Percentiles rank a stretch among this genome's conserved stretches.
Conservation (phyloP, 164 flowering plant genomes). For the Nelumbo lutea region DNA sequence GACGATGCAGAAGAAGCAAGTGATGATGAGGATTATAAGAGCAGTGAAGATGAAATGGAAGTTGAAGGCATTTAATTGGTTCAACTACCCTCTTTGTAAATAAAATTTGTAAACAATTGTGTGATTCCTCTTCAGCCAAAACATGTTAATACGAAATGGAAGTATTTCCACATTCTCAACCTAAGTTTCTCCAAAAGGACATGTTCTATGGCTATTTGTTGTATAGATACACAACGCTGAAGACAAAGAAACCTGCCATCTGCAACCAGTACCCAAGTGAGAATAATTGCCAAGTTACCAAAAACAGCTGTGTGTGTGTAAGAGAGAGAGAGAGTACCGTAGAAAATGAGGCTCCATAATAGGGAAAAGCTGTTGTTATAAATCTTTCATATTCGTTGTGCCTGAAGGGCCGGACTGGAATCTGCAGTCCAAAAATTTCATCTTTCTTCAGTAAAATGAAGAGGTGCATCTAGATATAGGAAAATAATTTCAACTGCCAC, state of each 20-base stretch:
- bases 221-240: constrained; percentile 62
- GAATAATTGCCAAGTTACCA: neutral
- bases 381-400: constrained; percentile 98
- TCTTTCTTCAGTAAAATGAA: neutral
- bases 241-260: constrained; percentile 90
- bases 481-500: too few relatives aligned
- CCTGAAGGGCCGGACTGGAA: constrained; percentile 92
- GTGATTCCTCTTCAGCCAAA: constrained; percentile 6
- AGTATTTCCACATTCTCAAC: neutral
- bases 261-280: constrained; percentile 29
- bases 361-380: constrained; percentile 84
- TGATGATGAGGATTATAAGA: constrained; percentile 20
- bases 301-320: neutral
- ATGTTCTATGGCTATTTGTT: constrained; percentile 38
- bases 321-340: constrained; percentile 46
- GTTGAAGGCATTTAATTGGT: constrained; percentile 14
- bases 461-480: too few relatives aligned
- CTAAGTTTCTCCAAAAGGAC: neutral
- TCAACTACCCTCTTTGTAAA: constrained; percentile 7
- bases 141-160: constrained; percentile 4
- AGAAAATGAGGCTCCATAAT: constrained; percentile 86
- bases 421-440: constrained; percentile 42
- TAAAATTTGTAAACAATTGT: constrained; percentile 5
- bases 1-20: constrained; percentile 16
- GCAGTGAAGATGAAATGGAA: constrained; percentile 39